Percentiles rank a stretch among this genome's conserved stretches.
phyloP scores from a whole-genome alignment of 495 filamentous ascomycete genomes.

The Pyronema domesticum region DNA sequence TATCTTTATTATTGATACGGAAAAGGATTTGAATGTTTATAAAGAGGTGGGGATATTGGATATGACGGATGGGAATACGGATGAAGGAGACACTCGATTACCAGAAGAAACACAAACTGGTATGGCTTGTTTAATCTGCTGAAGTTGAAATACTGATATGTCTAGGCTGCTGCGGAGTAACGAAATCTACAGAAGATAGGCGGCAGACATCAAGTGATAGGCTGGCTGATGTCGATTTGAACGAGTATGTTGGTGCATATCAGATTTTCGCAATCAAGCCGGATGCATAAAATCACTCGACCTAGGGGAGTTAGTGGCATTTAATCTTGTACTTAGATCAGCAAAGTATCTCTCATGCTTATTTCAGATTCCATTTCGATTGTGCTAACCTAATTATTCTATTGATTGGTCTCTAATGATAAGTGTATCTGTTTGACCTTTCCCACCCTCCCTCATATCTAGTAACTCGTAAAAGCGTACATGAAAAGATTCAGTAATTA shows the following conservation, averaged over 20 bases:
- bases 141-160: background rate
- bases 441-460: too few species aligned
- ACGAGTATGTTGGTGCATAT: conserved; percentile 2
- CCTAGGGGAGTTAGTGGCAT: too few species aligned
- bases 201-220: background rate
- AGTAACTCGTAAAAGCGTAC: too few species aligned
- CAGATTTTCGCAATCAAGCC: conserved; percentile 2
- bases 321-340: background rate
- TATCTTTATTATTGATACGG: conserved; percentile 35
- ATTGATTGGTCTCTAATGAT: too few species aligned
- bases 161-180: background rate
- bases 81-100: background rate
- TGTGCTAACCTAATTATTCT: too few species aligned
- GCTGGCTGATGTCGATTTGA: background rate
- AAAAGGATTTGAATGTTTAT: conserved; percentile 42
- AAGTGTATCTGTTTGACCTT: too few species aligned
- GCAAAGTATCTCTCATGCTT: too few species aligned
- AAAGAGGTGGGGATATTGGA: conserved; percentile 23
- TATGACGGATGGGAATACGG: background rate
- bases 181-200: background rate
- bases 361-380: too few species aligned
- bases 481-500: too few species aligned
- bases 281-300: background rate
- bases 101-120: background rate
- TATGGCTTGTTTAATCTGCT: too few species aligned